These are phyloP conservation scores for Artemisia annua DNA, from an alignment of 129 eudicot species.

Conservation along the genomic window DNA sequence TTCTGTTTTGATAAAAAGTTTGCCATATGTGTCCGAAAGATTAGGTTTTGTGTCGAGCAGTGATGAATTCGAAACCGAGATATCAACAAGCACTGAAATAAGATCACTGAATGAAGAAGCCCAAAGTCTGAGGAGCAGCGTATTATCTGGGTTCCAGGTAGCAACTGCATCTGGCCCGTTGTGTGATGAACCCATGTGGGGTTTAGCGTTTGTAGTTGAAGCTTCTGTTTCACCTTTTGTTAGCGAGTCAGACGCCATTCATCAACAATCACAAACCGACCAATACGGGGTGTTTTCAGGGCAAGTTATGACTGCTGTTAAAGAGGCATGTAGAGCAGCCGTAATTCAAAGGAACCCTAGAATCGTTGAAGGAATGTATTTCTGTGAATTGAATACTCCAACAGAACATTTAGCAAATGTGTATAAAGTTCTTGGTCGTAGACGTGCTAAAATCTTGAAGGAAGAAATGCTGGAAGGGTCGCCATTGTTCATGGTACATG, in stretches of 20 bases:
- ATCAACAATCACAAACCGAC: constrained; percentile 46
- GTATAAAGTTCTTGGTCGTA: constrained; percentile 79
- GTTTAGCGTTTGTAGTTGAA: constrained; percentile 80
- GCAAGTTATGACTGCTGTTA: constrained; percentile 93
- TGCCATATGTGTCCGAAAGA: constrained; percentile 65
- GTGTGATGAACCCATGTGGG: constrained; percentile 99
- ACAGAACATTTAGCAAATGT: constrained; percentile 71
- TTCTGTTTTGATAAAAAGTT: constrained; percentile 57
- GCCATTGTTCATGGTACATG: constrained; percentile 85
- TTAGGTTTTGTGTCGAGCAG: constrained; percentile 51
- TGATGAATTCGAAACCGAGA: constrained; percentile 14
- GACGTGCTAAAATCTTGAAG: constrained; percentile 84
- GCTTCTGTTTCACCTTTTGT: constrained; percentile 51
- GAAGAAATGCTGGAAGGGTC: constrained; percentile 99
- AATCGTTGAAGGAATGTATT: constrained; percentile 85
- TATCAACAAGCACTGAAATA: constrained; percentile 30
- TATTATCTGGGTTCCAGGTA: constrained; percentile 89
- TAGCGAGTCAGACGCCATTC: constrained; percentile 41
- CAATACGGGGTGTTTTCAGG: constrained; percentile 86
- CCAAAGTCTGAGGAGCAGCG: constrained; percentile 68
- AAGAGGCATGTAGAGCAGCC: constrained; percentile 90
- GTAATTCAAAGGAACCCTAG: constrained; percentile 81
- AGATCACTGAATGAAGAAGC: constrained; percentile 61
- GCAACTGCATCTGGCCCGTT: constrained; percentile 93
- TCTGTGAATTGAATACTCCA: constrained; percentile 90